A percentile compares a stretch with the other conserved stretches of the same genome.
Evolutionary conservation across 495 filamentous ascomycete species (phyloP).

Genomic region (Astrocystis sublimbata): DNA sequence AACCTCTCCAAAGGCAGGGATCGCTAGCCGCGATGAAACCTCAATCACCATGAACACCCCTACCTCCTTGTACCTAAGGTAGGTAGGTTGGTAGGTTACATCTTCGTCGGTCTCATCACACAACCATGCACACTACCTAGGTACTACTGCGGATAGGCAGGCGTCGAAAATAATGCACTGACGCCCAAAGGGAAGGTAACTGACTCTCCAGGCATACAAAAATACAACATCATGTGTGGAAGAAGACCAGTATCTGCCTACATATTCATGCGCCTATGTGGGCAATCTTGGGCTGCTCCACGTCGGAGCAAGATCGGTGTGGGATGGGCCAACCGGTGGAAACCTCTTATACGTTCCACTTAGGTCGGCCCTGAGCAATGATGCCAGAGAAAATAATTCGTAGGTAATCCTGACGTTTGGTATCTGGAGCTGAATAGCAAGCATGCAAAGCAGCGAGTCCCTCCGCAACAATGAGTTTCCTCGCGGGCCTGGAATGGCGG

Average conservation of each 20-base stretch:
- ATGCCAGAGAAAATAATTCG: too few species aligned
- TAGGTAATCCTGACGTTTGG: too few species aligned
- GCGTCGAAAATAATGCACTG: slow-evolving; percentile 8
- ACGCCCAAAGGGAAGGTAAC: slow-evolving; percentile 12
- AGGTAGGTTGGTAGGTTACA: too few species aligned
- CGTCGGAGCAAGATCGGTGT: neutral
- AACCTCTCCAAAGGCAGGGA: neutral
- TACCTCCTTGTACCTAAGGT: too few species aligned
- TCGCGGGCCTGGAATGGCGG: too few species aligned
- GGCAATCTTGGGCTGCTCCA: neutral
- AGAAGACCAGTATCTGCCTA: neutral
- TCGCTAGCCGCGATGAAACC: slow-evolving; percentile 15
- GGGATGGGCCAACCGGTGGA: neutral
- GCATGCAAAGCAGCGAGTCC: too few species aligned
- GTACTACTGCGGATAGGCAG: neutral
- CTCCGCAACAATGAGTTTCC: neutral
- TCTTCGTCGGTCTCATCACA: slow-evolving; percentile 2
- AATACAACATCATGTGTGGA: neutral
- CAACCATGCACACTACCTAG: slow-evolving; percentile 1
- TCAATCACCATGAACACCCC: neutral
- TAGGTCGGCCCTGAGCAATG: too few species aligned
- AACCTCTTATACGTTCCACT: too few species aligned
- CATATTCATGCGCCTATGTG: neutral
- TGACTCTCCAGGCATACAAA: neutral
- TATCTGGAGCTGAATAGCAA: too few species aligned